These are phyloP conservation scores for Avena sativa DNA, from an alignment of 176 grass and related monocot genomes.

Conservation along the genomic window DNA sequence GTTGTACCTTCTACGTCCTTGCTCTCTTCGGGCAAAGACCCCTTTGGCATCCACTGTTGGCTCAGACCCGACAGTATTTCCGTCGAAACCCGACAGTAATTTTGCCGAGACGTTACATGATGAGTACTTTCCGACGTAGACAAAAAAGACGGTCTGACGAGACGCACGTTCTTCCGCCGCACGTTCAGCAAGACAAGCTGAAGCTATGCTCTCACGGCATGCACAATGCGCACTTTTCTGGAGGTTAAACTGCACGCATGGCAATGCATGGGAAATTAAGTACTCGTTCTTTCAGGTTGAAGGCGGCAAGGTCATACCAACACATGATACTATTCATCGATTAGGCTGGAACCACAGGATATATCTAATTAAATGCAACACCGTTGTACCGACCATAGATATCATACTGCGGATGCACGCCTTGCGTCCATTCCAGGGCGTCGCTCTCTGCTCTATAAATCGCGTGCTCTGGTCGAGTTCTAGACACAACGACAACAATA, in stretches of 20 bases:
- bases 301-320: not conserved
- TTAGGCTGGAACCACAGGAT: not conserved
- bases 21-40: too few species aligned
- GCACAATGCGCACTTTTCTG: not conserved
- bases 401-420: too few species aligned
- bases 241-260: not conserved
- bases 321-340: not conserved
- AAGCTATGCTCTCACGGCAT: not conserved
- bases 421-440: not conserved
- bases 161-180: too few species aligned
- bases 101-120: too few species aligned
- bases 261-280: not conserved
- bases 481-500: not conserved
- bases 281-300: not conserved
- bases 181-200: too few species aligned
- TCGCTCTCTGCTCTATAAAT: not conserved
- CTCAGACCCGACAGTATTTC: too few species aligned
- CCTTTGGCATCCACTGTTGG: too few species aligned
- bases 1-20: too few species aligned
- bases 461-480: not conserved
- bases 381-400: not conserved
- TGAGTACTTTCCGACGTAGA: too few species aligned
- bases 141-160: too few species aligned
- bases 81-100: too few species aligned
- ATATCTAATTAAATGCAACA: not conserved